Evolutionary conservation across 1,284 basidiomycete genomes (phyloP).

Genomic region (Mycocalia duriaeana): DNA sequence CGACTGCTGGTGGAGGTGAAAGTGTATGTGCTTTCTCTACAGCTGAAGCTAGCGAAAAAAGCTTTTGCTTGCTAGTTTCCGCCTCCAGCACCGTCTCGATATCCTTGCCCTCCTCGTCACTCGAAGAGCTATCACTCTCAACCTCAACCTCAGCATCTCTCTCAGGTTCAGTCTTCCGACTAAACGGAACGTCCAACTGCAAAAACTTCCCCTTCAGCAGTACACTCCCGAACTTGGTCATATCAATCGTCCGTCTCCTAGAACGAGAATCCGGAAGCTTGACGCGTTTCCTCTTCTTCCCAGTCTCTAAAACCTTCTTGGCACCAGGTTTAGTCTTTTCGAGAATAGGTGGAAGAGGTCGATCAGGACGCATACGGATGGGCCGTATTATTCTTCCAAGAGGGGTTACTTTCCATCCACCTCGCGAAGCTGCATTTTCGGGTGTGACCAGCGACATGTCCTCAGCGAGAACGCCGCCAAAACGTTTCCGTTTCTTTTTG

Average conservation of each 20-base stretch:
- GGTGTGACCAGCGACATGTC: slow-evolving; percentile 63
- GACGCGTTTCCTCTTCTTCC: slow-evolving; percentile 28
- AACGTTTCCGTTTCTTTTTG: slow-evolving; percentile 34
- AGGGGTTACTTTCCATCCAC: slow-evolving; percentile 63
- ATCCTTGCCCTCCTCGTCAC: slow-evolving; percentile 4
- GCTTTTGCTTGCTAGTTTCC: neutral
- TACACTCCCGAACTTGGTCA: slow-evolving; percentile 59
- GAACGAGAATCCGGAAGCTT: slow-evolving; percentile 43
- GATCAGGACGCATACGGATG: slow-evolving; percentile 61
- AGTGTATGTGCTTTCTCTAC: neutral
- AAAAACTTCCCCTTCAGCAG: slow-evolving; percentile 64
- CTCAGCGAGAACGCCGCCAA: slow-evolving; percentile 35
- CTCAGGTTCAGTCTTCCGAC: slow-evolving; percentile 2
- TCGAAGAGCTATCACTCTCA: slow-evolving; percentile 9
- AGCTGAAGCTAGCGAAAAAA: too few relatives aligned
- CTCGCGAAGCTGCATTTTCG: slow-evolving; percentile 42
- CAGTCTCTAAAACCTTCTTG: slow-evolving; percentile 8
- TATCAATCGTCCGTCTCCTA: slow-evolving; percentile 56
- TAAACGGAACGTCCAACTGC: slow-evolving; percentile 32
- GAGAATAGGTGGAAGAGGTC: slow-evolving; percentile 43
- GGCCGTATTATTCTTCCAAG: slow-evolving; percentile 63
- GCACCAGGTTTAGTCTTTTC: slow-evolving; percentile 13
- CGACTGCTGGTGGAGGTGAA: neutral
- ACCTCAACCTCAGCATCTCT: slow-evolving; percentile 6
- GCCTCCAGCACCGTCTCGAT: too few relatives aligned